Conservation (phyloP, 2,329 filamentous ascomycete genomes). For the Juglanconis sp. region DNA sequence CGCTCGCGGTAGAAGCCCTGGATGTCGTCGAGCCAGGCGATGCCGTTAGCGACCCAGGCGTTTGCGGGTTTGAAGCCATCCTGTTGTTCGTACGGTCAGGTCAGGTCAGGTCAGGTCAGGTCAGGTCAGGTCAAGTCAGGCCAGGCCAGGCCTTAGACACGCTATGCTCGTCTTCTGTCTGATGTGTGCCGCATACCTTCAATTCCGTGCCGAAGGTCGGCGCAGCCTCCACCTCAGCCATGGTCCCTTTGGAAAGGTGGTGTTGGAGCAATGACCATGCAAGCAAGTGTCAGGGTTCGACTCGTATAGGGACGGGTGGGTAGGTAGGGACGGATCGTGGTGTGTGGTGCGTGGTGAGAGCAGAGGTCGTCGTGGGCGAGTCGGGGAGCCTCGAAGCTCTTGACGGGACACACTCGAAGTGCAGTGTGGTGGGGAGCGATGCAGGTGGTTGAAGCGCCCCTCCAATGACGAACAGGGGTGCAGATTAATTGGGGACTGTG, state of each 20-base stretch:
- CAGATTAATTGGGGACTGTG: constrained; percentile 1
- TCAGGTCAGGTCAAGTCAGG: constrained; percentile 11
- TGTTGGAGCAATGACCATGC: constrained; percentile 17
- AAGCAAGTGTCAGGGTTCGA: not conserved
- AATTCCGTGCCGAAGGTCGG: constrained; percentile 91
- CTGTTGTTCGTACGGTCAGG: constrained; percentile 41
- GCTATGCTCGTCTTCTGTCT: not conserved
- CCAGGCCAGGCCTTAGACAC: constrained; percentile 7
- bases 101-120: constrained; percentile 9
- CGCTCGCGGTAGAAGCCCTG: constrained; percentile 97
- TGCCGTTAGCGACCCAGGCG: constrained; percentile 84
- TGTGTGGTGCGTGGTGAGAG: too few relatives aligned
- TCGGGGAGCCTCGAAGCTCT: constrained; percentile 1
- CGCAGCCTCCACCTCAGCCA: constrained; percentile 79
- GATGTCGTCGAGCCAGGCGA: constrained; percentile 93
- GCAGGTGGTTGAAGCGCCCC: constrained; percentile 1
- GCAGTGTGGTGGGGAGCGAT: not conserved
- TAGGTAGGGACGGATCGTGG: too few relatives aligned
- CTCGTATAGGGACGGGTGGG: not conserved
- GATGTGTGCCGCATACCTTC: constrained; percentile 60
- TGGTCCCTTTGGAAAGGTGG: constrained; percentile 36
- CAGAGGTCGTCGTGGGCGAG: too few relatives aligned
- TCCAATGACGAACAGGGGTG: constrained; percentile 11
- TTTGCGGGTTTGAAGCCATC: constrained; percentile 97
- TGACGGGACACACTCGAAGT: not conserved